phyloP scores from a whole-genome alignment of 2,329 filamentous ascomycete genomes.

The Fusarium virguliforme region DNA sequence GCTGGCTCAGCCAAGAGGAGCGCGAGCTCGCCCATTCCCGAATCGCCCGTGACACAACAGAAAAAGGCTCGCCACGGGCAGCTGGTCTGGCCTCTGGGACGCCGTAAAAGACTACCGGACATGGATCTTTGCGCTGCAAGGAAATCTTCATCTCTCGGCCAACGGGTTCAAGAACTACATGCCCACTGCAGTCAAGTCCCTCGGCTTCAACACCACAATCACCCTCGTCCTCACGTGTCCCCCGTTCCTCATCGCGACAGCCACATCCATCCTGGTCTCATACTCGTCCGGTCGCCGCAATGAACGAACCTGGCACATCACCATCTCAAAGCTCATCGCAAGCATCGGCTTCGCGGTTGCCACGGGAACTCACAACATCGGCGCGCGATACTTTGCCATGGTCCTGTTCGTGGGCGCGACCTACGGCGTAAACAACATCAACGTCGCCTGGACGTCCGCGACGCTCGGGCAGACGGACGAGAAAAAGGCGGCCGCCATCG shows the following conservation, averaged over 20 bases:
- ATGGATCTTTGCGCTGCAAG: not conserved
- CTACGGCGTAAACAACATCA: not conserved
- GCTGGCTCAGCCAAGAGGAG: not conserved
- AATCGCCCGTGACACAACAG: not conserved
- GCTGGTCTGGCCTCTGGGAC: not conserved
- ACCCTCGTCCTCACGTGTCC: not conserved
- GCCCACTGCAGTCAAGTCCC: not conserved
- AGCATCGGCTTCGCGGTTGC: not conserved
- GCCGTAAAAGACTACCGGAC: not conserved
- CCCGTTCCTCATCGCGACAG: constrained; percentile 8
- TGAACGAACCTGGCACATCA: constrained; percentile 2
- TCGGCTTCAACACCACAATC: constrained; percentile 1
- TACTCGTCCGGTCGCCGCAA: not conserved
- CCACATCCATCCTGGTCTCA: not conserved
- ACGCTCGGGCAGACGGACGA: not conserved
- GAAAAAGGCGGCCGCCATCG: not conserved
- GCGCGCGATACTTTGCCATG: constrained; percentile 3
- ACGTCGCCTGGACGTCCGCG: not conserved
- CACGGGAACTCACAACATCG: not conserved
- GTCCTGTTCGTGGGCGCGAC: not conserved
- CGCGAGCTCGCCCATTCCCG: not conserved
- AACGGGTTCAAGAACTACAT: constrained; percentile 5
- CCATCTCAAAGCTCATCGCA: not conserved
- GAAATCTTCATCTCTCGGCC: not conserved
- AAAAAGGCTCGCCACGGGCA: not conserved